Evolutionary conservation across 2,329 filamentous ascomycete species (phyloP).

Genomic region (Neofusicoccum umdonicola): DNA sequence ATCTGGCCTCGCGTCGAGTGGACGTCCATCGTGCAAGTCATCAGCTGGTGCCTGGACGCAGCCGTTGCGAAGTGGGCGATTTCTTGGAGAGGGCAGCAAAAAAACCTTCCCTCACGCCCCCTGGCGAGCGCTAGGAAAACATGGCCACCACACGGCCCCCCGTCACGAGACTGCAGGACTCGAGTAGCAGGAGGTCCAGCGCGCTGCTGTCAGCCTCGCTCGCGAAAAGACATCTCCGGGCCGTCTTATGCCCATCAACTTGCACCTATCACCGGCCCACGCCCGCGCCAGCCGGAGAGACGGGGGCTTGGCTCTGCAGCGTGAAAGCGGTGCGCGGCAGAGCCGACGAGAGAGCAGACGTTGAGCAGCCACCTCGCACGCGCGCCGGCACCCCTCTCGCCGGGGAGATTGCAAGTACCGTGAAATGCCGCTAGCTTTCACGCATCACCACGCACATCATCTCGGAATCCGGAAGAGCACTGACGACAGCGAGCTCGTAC

Average conservation of each 20-base stretch:
- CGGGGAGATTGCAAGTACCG: conserved; percentile 6
- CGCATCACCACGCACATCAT: neutral
- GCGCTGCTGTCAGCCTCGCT: conserved; percentile 4
- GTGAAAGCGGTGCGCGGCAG: neutral
- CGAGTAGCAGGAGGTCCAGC: neutral
- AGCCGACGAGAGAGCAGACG: neutral
- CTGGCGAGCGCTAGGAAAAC: neutral
- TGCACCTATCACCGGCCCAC: neutral
- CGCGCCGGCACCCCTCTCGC: neutral
- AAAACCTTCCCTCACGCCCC: neutral
- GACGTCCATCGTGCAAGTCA: neutral
- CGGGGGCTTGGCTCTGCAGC: conserved; percentile 2
- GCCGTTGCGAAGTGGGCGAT: neutral
- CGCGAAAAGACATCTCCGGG: neutral
- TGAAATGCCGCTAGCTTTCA: neutral
- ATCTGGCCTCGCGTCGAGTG: neutral
- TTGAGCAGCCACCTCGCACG: neutral
- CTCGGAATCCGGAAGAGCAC: neutral
- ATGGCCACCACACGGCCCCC: neutral
- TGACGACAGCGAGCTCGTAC: neutral
- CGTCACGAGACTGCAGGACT: neutral
- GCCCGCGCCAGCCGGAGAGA: neutral
- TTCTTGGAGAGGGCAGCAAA: neutral
- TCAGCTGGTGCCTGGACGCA: neutral
- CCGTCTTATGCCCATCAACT: neutral